These are phyloP conservation scores for Hippophae tibetana DNA, from an alignment of 306 rosid genomes.

Conservation along the genomic window DNA sequence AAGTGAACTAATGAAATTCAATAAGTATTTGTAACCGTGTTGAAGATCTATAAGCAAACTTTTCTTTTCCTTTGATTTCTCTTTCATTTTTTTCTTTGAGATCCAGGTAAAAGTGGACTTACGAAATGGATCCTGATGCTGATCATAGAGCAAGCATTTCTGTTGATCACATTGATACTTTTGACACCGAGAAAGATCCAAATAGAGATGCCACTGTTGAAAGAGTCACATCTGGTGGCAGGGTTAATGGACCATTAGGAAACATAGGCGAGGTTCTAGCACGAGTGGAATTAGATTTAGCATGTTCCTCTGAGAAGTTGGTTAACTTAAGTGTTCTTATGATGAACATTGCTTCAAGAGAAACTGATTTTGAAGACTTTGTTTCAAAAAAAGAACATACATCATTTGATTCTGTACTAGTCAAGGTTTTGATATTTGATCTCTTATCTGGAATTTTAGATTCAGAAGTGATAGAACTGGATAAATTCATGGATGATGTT, in stretches of 20 bases:
- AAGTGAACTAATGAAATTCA: neutral
- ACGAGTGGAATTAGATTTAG: slow-evolving; percentile 43
- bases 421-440: slow-evolving; percentile 50
- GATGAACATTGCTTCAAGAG: slow-evolving; percentile 66
- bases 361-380: slow-evolving; percentile 51
- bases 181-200: slow-evolving; percentile 16
- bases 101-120: slow-evolving; percentile 16
- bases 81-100: slow-evolving; percentile 7
- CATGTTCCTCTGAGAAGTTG: slow-evolving; percentile 63
- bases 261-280: slow-evolving; percentile 26
- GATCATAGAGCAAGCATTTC: slow-evolving; percentile 25
- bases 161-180: slow-evolving; percentile 11
- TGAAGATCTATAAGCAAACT: neutral
- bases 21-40: neutral
- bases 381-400: slow-evolving; percentile 26
- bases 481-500: slow-evolving; percentile 39
- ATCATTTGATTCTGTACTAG: slow-evolving; percentile 30
- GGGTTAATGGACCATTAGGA: slow-evolving; percentile 23
- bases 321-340: slow-evolving; percentile 49
- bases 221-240: slow-evolving; percentile 26
- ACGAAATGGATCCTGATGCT: slow-evolving; percentile 38
- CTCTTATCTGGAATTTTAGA: slow-evolving; percentile 60
- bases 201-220: slow-evolving; percentile 13
- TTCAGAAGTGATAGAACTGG: slow-evolving; percentile 62
- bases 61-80: neutral